Percentiles rank a stretch among this genome's conserved stretches.
Conservation (phyloP, 2,329 filamentous ascomycete genomes). For the Rutstroemia sp. region DNA sequence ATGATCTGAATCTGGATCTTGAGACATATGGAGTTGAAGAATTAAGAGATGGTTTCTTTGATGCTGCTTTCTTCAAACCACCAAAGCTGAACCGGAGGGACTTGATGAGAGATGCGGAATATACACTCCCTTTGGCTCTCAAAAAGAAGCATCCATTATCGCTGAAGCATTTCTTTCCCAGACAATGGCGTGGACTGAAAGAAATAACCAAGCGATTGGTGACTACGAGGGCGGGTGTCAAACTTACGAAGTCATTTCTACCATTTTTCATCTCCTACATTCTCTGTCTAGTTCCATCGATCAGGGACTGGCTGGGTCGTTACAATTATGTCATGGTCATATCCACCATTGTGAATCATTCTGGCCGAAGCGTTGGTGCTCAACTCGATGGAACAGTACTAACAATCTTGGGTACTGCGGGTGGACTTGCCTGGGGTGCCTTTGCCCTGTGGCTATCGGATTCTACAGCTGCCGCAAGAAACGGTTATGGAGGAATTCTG, state of each 20-base stretch:
- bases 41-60: constrained; percentile 37
- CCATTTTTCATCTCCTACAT: constrained; percentile 50
- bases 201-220: constrained; percentile 35
- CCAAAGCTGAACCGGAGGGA: constrained; percentile 33
- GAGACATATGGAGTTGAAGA: constrained; percentile 38
- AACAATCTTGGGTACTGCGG: constrained; percentile 45
- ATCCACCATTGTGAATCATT: constrained; percentile 51
- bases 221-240: constrained; percentile 44
- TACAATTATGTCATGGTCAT: constrained; percentile 50
- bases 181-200: constrained; percentile 39
- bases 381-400: constrained; percentile 49
- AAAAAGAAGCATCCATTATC: constrained; percentile 41
- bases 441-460: constrained; percentile 47
- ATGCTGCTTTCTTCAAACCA: constrained; percentile 36
- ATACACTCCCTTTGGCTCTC: constrained; percentile 41
- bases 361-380: constrained; percentile 47
- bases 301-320: constrained; percentile 43
- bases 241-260: constrained; percentile 45
- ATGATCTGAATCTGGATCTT: constrained; percentile 30
- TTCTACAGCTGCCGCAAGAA: constrained; percentile 37
- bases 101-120: constrained; percentile 35
- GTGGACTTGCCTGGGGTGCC: constrained; percentile 48
- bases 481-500: constrained; percentile 48
- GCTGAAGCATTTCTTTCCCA: constrained; percentile 38
- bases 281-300: constrained; percentile 44